Conservation (phyloP, 1,284 basidiomycete genomes). For the Wallemia mellicola region DNA sequence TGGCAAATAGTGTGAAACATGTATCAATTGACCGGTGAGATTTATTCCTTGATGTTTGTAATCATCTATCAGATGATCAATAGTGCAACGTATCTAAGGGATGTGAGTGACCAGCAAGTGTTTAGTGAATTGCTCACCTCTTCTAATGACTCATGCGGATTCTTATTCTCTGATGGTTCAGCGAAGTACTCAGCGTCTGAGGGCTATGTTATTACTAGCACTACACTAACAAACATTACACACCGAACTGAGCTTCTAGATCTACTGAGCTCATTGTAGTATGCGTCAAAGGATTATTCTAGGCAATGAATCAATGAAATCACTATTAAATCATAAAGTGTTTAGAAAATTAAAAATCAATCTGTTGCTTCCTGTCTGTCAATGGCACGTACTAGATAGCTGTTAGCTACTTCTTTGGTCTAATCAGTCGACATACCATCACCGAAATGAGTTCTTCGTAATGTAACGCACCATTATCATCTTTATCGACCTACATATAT, state of each 20-base stretch:
- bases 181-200: neutral
- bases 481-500: conserved; percentile 33
- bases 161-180: neutral
- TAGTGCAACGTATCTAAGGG: conserved; percentile 2
- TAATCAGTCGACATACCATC: conserved; percentile 22
- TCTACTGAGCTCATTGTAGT: neutral
- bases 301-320: neutral
- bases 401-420: conserved; percentile 1
- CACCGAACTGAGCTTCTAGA: neutral
- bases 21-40: conserved; percentile 55
- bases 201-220: neutral
- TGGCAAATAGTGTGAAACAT: conserved; percentile 57
- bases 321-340: neutral
- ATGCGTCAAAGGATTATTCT: neutral
- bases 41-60: conserved; percentile 34
- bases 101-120: neutral
- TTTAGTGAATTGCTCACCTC: neutral
- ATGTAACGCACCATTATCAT: conserved; percentile 33
- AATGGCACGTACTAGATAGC: conserved; percentile 18
- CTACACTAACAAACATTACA: neutral
- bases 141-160: neutral
- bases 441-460: conserved; percentile 49
- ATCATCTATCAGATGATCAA: conserved; percentile 30
- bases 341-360: no score
- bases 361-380: conserved; percentile 12